phyloP scores from a whole-genome alignment of 1,284 basidiomycete species.

The Anthracocystis setariae region DNA sequence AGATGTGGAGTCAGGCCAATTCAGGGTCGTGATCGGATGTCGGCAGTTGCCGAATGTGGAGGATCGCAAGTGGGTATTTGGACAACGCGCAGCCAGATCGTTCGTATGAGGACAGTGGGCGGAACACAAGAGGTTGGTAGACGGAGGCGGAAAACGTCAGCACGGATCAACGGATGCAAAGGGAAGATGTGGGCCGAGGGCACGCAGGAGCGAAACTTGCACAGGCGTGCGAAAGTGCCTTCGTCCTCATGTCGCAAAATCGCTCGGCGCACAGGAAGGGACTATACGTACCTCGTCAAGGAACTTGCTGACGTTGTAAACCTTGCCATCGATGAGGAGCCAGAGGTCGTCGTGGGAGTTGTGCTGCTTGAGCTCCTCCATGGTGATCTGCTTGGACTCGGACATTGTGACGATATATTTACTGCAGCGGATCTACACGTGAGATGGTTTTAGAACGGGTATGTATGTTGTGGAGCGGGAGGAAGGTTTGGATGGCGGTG shows the following conservation, averaged over 20 bases:
- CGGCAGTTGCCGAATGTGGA: no score
- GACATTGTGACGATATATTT: constrained; percentile 26
- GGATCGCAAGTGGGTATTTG: no score
- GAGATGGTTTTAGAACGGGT: background rate
- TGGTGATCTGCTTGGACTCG: constrained; percentile 60
- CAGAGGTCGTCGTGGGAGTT: constrained; percentile 62
- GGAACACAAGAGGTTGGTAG: no score
- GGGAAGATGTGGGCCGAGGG: no score
- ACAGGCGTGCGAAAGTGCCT: no score
- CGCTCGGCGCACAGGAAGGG: background rate
- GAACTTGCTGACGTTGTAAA: constrained; percentile 94
- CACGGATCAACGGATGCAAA: no score
- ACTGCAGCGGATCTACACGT: constrained; percentile 4
- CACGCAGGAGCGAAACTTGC: no score
- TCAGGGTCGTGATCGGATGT: no score
- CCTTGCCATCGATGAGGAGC: constrained; percentile 69
- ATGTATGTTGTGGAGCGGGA: constrained; percentile 3
- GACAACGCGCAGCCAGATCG: no score
- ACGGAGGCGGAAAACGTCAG: no score
- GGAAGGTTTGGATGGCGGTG: constrained; percentile 1
- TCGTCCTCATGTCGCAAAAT: no score
- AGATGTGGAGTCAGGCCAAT: background rate
- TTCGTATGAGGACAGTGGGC: no score
- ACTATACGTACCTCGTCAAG: constrained; percentile 83
- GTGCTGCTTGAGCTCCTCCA: constrained; percentile 64